phyloP scores from a whole-genome alignment of 2,329 filamentous ascomycete species.

The Colletotrichum sojae region DNA sequence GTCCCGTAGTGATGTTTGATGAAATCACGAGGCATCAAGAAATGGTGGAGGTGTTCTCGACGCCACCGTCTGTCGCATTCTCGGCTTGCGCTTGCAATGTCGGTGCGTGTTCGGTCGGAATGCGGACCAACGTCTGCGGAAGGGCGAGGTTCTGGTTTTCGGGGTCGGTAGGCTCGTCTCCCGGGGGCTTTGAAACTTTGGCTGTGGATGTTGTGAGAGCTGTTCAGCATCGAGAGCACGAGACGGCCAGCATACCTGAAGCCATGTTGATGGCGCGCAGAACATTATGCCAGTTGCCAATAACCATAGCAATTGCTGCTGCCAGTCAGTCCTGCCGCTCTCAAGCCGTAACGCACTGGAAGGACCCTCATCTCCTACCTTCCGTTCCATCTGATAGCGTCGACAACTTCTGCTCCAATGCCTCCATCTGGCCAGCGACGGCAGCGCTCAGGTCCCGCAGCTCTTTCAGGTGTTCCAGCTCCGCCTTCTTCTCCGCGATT shows the following conservation, averaged over 20 bases:
- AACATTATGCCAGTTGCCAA: conserved; percentile 91
- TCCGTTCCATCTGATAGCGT: conserved; percentile 88
- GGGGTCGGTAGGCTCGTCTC: conserved; percentile 56
- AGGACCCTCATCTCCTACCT: conserved; percentile 60
- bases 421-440: conserved; percentile 86
- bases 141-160: conserved; percentile 59
- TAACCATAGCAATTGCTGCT: conserved; percentile 83
- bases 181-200: conserved; percentile 75
- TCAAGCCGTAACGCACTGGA: background rate
- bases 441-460: conserved; percentile 84
- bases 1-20: background rate
- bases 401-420: conserved; percentile 81
- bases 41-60: conserved; percentile 46
- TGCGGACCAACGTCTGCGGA: conserved; percentile 86
- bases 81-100: conserved; percentile 74
- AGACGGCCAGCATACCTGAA: conserved; percentile 71
- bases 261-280: conserved; percentile 89
- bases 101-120: conserved; percentile 84
- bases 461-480: conserved; percentile 84
- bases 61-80: conserved; percentile 60
- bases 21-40: conserved; percentile 11
- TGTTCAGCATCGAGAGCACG: background rate
- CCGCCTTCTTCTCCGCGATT: conserved; percentile 88
- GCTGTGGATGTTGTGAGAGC: conserved; percentile 58
- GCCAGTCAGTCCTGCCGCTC: background rate